Conservation (phyloP, 805 yeast species). For the Myxozyma lipomycoides region DNA sequence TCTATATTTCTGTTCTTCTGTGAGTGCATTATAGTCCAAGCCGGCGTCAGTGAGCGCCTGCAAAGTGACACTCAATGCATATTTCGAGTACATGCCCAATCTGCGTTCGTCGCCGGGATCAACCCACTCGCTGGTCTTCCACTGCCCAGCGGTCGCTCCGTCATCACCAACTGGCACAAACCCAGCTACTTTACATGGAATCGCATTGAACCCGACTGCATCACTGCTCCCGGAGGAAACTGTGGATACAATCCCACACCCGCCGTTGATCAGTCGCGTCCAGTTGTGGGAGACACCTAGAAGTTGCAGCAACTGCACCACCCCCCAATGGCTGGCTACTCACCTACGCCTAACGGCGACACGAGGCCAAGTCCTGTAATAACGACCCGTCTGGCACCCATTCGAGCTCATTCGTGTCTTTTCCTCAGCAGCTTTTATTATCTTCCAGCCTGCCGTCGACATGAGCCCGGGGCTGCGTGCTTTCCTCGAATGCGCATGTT, state of each 20-base stretch:
- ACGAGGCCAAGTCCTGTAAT: slow-evolving; percentile 88
- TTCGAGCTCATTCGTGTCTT: no score
- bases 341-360: slow-evolving; percentile 80
- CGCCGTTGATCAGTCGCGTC: slow-evolving; percentile 36
- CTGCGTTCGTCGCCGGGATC: slow-evolving; percentile 51
- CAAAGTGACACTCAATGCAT: slow-evolving; percentile 67
- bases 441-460: no score
- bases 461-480: no score
- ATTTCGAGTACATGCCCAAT: slow-evolving; percentile 69
- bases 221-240: slow-evolving; percentile 45
- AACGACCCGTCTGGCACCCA: no score
- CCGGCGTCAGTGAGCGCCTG: slow-evolving; percentile 74
- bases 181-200: slow-evolving; percentile 76
- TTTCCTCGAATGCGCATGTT: no score
- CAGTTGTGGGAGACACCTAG: slow-evolving; percentile 36
- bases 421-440: no score
- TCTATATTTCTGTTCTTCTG: slow-evolving; percentile 32
- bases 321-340: slow-evolving; percentile 29
- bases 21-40: slow-evolving; percentile 41
- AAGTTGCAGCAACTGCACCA: no score
- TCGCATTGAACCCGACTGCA: slow-evolving; percentile 30
- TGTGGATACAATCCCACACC: slow-evolving; percentile 39
- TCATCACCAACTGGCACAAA: slow-evolving; percentile 53
- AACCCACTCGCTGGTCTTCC: slow-evolving; percentile 53
- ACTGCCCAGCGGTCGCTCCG: slow-evolving; percentile 41